Conservation (phyloP, 495 filamentous ascomycete genomes). For the Trichocladium antarcticum region DNA sequence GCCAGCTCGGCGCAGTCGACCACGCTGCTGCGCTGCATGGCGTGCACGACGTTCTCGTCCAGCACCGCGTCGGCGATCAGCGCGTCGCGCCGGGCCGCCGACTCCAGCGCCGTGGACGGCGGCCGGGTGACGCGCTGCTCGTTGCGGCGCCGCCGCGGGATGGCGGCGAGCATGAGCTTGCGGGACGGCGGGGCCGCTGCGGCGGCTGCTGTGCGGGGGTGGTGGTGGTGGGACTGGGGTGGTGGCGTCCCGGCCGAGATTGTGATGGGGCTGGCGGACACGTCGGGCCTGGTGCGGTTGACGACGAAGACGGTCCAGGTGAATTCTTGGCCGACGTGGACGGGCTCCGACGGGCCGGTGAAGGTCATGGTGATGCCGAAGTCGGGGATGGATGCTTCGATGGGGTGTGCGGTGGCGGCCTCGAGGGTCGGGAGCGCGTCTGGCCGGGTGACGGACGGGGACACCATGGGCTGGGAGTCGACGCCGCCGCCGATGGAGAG, state of each 20-base stretch:
- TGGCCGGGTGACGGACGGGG: conserved; percentile 39
- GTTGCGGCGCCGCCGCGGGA: conserved; percentile 63
- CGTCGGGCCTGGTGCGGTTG: conserved; percentile 48
- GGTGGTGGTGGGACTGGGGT: not conserved
- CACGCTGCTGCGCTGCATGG: conserved; percentile 62
- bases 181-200: conserved; percentile 36
- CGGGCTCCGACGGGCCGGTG: conserved; percentile 44
- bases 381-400: conserved; percentile 41
- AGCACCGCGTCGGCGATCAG: conserved; percentile 63
- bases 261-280: not conserved
- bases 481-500: conserved; percentile 41
- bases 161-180: conserved; percentile 68
- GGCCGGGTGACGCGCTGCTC: conserved; percentile 51
- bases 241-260: too few relatives aligned
- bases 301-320: conserved; percentile 83
- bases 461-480: conserved; percentile 33
- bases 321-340: conserved; percentile 62
- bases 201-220: not conserved
- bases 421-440: conserved; percentile 45
- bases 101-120: conserved; percentile 32
- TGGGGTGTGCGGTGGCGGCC: conserved; percentile 32
- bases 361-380: conserved; percentile 66
- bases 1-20: conserved; percentile 66
- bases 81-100: conserved; percentile 16
- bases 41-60: conserved; percentile 74